Conservation (phyloP, 805 yeast species). For the Ogataea paradorogensis region DNA sequence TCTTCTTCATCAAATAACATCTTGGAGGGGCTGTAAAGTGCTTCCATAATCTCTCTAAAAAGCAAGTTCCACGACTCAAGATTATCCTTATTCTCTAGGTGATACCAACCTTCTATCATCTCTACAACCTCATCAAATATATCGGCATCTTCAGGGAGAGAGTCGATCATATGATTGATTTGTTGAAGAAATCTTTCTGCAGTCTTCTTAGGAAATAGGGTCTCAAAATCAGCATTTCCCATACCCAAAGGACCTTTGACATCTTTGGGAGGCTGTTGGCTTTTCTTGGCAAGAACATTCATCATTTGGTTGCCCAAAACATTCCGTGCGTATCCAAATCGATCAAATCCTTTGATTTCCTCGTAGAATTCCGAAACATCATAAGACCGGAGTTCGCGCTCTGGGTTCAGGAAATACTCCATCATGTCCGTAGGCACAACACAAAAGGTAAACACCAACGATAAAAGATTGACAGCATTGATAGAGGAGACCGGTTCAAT, state of each 20-base stretch:
- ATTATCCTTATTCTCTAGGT: slow-evolving; percentile 16
- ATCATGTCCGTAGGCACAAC: slow-evolving; percentile 19
- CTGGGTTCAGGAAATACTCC: slow-evolving; percentile 23
- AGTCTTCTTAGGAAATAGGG: slow-evolving; percentile 14
- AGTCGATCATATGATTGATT: slow-evolving; percentile 17
- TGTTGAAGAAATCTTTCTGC: slow-evolving; percentile 20
- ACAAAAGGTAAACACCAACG: slow-evolving; percentile 30
- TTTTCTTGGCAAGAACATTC: slow-evolving; percentile 18
- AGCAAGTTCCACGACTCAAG: slow-evolving; percentile 23
- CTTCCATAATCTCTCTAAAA: slow-evolving; percentile 28
- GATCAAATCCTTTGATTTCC: slow-evolving; percentile 25
- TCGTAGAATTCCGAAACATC: slow-evolving; percentile 30
- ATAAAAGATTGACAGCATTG: slow-evolving; percentile 30
- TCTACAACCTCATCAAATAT: slow-evolving; percentile 31
- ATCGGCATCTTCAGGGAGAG: slow-evolving; percentile 25
- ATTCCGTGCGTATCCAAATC: slow-evolving; percentile 24
- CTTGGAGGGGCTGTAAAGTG: slow-evolving; percentile 25
- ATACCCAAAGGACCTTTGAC: neutral
- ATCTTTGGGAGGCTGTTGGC: neutral
- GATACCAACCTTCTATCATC: slow-evolving; percentile 29
- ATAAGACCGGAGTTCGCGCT: slow-evolving; percentile 22
- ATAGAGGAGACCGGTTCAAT: slow-evolving; percentile 26
- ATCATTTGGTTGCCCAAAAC: slow-evolving; percentile 23
- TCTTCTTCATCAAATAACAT: slow-evolving; percentile 32
- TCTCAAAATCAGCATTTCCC: neutral